Percentiles rank a stretch among this genome's conserved stretches.
These are phyloP conservation scores for Leavenworthia alabamica DNA, from an alignment of 345 rosid genomes.

Conservation along the genomic window DNA sequence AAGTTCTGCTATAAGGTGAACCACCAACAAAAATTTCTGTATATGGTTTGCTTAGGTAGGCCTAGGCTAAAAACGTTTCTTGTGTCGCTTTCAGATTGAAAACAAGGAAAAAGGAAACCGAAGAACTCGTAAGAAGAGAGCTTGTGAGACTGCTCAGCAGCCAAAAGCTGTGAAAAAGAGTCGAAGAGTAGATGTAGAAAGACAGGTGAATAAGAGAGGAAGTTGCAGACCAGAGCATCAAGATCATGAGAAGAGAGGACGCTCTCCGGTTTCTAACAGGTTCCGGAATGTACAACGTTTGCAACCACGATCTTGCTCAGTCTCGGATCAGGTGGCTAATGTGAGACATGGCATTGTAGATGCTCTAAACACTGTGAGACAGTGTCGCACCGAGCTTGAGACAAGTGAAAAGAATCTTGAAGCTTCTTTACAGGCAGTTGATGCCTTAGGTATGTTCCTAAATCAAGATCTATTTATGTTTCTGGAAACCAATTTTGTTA, in stretches of 20 bases:
- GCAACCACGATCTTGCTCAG: slow-evolving; percentile 3
- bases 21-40: background rate
- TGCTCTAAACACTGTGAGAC: slow-evolving; percentile 10
- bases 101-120: background rate
- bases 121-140: slow-evolving; percentile 6
- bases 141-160: background rate
- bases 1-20: slow-evolving; percentile 26
- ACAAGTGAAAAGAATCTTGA: slow-evolving; percentile 18
- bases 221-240: background rate
- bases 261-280: background rate
- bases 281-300: background rate
- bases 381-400: slow-evolving; percentile 5
- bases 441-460: slow-evolving; percentile 13
- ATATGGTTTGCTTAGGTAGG: background rate
- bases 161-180: background rate
- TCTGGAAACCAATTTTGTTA: background rate
- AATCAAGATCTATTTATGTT: background rate
- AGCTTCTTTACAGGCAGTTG: slow-evolving; percentile 9
- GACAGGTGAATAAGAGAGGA: background rate
- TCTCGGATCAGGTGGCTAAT: slow-evolving; percentile 17
- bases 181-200: background rate
- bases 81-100: slow-evolving; percentile 3
- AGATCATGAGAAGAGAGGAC: slow-evolving; percentile 2
- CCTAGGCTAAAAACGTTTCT: background rate
- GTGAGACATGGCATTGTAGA: slow-evolving; percentile 8